phyloP scores from a whole-genome alignment of 2,329 filamentous ascomycete species.

The Chaetomiaceae sp. region DNA sequence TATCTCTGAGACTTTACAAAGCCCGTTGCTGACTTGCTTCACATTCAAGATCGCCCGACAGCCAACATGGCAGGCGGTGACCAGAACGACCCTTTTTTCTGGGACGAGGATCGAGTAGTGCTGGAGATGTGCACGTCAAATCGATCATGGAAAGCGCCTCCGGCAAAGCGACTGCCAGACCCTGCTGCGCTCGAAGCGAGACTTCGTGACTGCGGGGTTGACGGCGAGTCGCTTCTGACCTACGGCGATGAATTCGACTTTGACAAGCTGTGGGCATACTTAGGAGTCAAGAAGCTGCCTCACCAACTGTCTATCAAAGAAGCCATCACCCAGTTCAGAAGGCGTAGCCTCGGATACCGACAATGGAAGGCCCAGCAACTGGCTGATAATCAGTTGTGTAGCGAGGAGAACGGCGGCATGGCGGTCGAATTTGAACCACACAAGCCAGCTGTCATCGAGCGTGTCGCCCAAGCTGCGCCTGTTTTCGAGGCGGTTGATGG shows the following conservation, averaged over 20 bases:
- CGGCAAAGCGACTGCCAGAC: constrained; percentile 45
- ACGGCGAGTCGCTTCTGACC: constrained; percentile 60
- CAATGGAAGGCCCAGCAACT: constrained; percentile 28
- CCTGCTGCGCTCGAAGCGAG: constrained; percentile 46
- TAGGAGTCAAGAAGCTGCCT: constrained; percentile 54
- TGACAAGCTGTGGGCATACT: constrained; percentile 46
- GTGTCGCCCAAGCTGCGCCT: background rate
- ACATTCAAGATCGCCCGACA: background rate
- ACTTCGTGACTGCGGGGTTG: constrained; percentile 59
- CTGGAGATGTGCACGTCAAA: constrained; percentile 57
- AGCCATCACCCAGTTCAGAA: constrained; percentile 54
- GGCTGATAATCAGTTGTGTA: background rate
- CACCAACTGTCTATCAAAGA: constrained; percentile 55
- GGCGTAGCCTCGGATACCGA: constrained; percentile 47
- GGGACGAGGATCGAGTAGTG: constrained; percentile 65
- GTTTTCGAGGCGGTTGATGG: background rate
- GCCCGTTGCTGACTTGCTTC: background rate
- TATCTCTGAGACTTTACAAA: background rate
- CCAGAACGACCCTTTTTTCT: constrained; percentile 65
- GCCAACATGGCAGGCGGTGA: constrained; percentile 30
- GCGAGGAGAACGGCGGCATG: constrained; percentile 1
- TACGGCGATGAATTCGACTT: constrained; percentile 45
- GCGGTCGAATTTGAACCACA: constrained; percentile 29
- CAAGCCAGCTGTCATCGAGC: constrained; percentile 7
- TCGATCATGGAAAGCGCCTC: constrained; percentile 44